Conservation (phyloP, 2,329 filamentous ascomycete species). For the Claviceps sp. region DNA sequence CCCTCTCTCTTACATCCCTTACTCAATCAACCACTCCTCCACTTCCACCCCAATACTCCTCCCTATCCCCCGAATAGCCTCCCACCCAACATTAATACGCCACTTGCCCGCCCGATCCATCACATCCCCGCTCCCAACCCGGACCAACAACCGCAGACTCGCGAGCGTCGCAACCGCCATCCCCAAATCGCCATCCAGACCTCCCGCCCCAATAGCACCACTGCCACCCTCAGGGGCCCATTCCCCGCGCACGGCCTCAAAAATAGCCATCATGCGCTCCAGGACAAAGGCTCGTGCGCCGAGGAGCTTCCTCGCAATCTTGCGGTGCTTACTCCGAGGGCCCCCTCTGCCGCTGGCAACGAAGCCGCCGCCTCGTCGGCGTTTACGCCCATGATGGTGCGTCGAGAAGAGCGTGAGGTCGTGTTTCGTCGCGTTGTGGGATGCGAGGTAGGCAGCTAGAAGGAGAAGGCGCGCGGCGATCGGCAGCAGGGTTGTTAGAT, state of each 20-base stretch:
- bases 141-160: slow-evolving; percentile 54
- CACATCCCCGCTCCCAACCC: slow-evolving; percentile 48
- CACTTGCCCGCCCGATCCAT: slow-evolving; percentile 60
- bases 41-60: slow-evolving; percentile 65
- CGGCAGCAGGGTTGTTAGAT: slow-evolving; percentile 47
- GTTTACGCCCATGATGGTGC: slow-evolving; percentile 39
- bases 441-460: slow-evolving; percentile 66
- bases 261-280: slow-evolving; percentile 67
- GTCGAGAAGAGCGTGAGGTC: slow-evolving; percentile 68
- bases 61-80: slow-evolving; percentile 56
- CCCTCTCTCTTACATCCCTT: slow-evolving; percentile 3
- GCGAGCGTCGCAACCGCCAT: slow-evolving; percentile 60
- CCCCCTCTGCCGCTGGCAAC: slow-evolving; percentile 15
- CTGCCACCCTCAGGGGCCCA: slow-evolving; percentile 27
- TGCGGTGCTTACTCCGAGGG: slow-evolving; percentile 42
- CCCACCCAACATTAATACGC: slow-evolving; percentile 69
- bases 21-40: slow-evolving; percentile 63
- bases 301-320: slow-evolving; percentile 64
- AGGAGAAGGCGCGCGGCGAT: slow-evolving; percentile 62
- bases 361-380: slow-evolving; percentile 35
- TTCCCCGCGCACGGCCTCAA: slow-evolving; percentile 49
- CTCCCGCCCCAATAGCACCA: slow-evolving; percentile 12
- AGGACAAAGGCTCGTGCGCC: slow-evolving; percentile 65
- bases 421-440: slow-evolving; percentile 63
- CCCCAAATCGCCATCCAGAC: slow-evolving; percentile 41